phyloP scores from a whole-genome alignment of 208 protist genomes.

The Balamuthia mandrillaris region DNA sequence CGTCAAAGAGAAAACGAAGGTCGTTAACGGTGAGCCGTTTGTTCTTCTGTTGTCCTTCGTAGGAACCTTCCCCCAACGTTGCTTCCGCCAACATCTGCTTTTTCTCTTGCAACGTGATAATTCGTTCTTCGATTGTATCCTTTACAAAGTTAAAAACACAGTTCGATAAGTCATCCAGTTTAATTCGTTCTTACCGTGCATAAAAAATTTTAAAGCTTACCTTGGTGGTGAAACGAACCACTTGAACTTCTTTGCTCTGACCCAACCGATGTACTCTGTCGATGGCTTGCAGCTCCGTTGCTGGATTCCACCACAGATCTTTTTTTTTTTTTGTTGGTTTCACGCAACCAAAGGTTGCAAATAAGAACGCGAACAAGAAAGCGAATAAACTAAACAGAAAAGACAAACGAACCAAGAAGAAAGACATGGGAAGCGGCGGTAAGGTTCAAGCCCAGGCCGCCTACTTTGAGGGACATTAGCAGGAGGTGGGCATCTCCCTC shows the following conservation, averaged over 20 bases:
- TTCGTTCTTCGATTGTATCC: conserved; percentile 5
- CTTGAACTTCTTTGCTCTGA: conserved; percentile 55
- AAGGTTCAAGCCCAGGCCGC: conserved; percentile 95
- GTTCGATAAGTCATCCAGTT: background rate
- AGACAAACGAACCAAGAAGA: conserved; percentile 75
- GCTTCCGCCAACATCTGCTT: background rate
- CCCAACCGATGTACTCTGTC: conserved; percentile 73
- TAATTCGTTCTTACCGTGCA: background rate
- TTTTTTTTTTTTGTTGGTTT: too few relatives aligned
- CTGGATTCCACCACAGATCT: too few relatives aligned
- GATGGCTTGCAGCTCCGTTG: conserved; percentile 58
- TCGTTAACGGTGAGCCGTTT: background rate
- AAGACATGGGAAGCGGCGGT: conserved; percentile 91
- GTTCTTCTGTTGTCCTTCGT: background rate
- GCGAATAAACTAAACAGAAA: too few relatives aligned
- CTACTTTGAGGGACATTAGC: too few relatives aligned
- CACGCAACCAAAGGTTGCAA: too few relatives aligned
- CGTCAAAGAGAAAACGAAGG: background rate
- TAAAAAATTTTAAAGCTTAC: background rate
- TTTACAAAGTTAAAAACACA: background rate
- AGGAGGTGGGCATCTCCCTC: too few relatives aligned
- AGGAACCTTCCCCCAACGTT: background rate
- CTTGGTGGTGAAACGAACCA: conserved; percentile 14
- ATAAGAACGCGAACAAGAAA: too few relatives aligned
- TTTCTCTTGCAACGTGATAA: background rate